These are phyloP conservation scores for Penicillium bialowiezense DNA, from an alignment of 495 filamentous ascomycete species.

Conservation along the genomic window DNA sequence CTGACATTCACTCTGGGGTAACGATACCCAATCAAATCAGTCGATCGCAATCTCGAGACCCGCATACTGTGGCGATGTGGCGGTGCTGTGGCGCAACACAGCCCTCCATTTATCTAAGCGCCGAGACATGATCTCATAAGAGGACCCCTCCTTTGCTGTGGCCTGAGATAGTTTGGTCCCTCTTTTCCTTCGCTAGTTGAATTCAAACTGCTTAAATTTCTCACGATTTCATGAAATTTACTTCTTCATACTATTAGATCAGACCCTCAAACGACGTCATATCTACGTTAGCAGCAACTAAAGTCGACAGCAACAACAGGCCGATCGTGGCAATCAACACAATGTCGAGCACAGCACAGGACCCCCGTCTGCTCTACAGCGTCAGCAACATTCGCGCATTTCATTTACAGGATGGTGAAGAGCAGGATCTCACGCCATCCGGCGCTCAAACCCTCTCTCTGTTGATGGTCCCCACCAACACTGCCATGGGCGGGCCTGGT, in stretches of 20 bases:
- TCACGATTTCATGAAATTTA: too few relatives aligned
- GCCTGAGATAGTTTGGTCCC: conserved; percentile 1
- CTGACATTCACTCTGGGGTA: neutral
- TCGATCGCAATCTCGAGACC: neutral
- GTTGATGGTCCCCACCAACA: conserved; percentile 87
- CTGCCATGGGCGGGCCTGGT: conserved; percentile 46
- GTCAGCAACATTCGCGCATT: conserved; percentile 82
- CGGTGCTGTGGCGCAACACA: conserved; percentile 23
- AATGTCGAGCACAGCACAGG: conserved; percentile 36
- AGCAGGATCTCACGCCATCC: conserved; percentile 75
- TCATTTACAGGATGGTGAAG: conserved; percentile 83
- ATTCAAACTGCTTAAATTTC: too few relatives aligned
- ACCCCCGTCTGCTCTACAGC: conserved; percentile 79
- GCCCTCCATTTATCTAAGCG: conserved; percentile 29
- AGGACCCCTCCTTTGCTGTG: conserved; percentile 15
- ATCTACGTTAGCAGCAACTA: conserved; percentile 15
- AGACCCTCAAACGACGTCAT: conserved; percentile 13
- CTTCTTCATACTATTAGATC: neutral
- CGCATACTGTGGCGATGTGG: conserved; percentile 18
- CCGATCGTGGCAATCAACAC: neutral
- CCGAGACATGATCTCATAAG: conserved; percentile 21
- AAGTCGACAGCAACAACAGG: conserved; percentile 2
- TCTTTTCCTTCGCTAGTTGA: neutral
- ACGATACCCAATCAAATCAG: neutral
- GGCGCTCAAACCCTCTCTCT: conserved; percentile 86